phyloP scores from a whole-genome alignment of 164 flowering plant species.

The Platanus orientalis region DNA sequence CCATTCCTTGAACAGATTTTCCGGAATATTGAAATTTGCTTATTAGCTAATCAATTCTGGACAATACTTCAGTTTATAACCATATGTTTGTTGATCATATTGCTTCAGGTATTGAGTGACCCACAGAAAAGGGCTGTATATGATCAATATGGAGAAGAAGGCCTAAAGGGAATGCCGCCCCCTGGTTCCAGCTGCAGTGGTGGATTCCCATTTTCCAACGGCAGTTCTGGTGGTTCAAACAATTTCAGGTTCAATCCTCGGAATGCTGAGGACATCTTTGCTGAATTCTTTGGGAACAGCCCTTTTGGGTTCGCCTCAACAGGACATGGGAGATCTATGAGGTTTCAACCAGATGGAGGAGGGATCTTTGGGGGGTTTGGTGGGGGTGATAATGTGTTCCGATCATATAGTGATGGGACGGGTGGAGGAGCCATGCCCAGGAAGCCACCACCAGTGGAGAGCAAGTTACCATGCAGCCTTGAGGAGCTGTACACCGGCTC shows the following conservation, averaged over 20 bases:
- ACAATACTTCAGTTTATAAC: no score
- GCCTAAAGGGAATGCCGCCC: conserved; percentile 50
- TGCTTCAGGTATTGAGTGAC: conserved; percentile 51
- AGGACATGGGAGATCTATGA: conserved; percentile 27
- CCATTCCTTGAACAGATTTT: no score
- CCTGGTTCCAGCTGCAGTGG: conserved; percentile 25
- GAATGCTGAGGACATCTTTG: conserved; percentile 53
- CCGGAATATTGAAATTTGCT: neutral
- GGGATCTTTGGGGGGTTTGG: conserved; percentile 26
- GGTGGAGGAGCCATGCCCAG: conserved; percentile 19
- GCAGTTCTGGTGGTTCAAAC: conserved; percentile 24
- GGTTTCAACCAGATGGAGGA: conserved; percentile 24
- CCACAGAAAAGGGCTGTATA: conserved; percentile 52
- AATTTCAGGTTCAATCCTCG: conserved; percentile 47
- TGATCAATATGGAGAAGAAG: conserved; percentile 66
- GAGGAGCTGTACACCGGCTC: conserved; percentile 63
- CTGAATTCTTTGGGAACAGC: conserved; percentile 51
- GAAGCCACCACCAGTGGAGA: conserved; percentile 51
- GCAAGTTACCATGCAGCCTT: conserved; percentile 48
- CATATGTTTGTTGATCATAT: no score
- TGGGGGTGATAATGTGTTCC: conserved; percentile 17
- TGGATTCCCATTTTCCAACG: conserved; percentile 20
- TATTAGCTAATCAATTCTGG: neutral
- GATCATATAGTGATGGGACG: conserved; percentile 21
- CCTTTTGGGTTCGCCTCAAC: conserved; percentile 38